Evolutionary conservation across 805 yeast species (phyloP), one percentile per base, ranked within the genome.

Genomic region (Cyberlindnera maritima): DNA sequence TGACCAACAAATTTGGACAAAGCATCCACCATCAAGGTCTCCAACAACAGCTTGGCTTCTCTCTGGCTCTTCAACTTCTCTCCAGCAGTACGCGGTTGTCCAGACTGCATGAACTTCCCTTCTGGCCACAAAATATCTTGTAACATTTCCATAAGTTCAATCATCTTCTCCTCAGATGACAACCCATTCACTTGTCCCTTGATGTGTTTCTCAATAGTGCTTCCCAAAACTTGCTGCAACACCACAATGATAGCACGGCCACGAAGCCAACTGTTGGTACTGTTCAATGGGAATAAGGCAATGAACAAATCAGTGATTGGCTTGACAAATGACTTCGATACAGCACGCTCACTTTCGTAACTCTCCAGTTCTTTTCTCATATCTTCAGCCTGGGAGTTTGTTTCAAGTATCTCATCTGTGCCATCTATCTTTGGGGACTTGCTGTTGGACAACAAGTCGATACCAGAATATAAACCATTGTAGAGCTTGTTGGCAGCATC

Each of bases 181-280:
- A 68, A n/a, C 6, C 56, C 57, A 33, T 70, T 68, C 28, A 78
- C 63, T 48, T 68, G 68, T 25, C 74, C 72, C 39, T 65, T 63
- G 11, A 67, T 55, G 42, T 62, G 61, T 59, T 80, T 83, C 59
- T 91, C 97, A 43, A 91, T 83, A 0, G 97, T 85, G 2, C 92
- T 86, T 0, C 97, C 97, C 33, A 91, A 72, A 1, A 91, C 64
- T 61, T 89, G 96, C 63, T 90, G 97, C 44, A 91, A 67, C 3
- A 91, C 79, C 5, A 89, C 81, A 33, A 90, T 74, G 9, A 89
- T 71, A 0, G 97, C 96, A 37, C 90, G 71, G 0, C 96, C 97
- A 44, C 96, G 70, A 2, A 91, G 65, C 96, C 96, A 88, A 39
- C 81, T 79, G 39, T 80, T 81, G 2, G 86, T 74, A 39, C 70